These are phyloP conservation scores for Hyaloscypha hepaticicola DNA, from an alignment of 495 filamentous ascomycete species.

Conservation along the genomic window DNA sequence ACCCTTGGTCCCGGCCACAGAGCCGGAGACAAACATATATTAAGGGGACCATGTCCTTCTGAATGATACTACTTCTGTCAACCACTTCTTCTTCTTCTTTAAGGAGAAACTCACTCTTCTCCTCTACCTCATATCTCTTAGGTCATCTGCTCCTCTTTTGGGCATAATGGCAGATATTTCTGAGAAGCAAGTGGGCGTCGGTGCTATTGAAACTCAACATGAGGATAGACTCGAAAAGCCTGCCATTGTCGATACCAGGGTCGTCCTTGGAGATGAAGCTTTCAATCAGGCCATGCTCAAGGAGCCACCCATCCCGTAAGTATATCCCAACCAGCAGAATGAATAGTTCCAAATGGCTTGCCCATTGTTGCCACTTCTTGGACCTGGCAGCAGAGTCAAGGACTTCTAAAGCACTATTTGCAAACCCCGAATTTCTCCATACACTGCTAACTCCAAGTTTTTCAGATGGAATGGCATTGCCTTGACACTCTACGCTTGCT, in stretches of 20 bases:
- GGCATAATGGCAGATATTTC: slow-evolving; percentile 22
- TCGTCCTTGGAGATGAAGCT: slow-evolving; percentile 34
- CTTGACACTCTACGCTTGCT: slow-evolving; percentile 37
- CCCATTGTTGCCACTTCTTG: neutral
- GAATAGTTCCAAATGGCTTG: neutral
- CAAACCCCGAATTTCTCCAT: neutral
- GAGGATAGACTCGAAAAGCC: slow-evolving; percentile 10
- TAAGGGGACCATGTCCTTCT: slow-evolving; percentile 2
- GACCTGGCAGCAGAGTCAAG: neutral
- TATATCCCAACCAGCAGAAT: neutral
- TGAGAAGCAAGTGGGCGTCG: slow-evolving; percentile 16
- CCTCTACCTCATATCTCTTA: neutral
- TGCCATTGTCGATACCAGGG: slow-evolving; percentile 14
- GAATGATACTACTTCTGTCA: neutral
- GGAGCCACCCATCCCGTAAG: slow-evolving; percentile 32
- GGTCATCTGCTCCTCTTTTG: neutral
- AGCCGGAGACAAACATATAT: neutral
- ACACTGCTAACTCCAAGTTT: neutral
- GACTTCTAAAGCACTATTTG: neutral
- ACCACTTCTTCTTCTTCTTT: slow-evolving; percentile 10
- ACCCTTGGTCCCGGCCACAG: slow-evolving; percentile 1
- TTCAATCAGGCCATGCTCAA: slow-evolving; percentile 35
- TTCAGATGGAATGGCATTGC: slow-evolving; percentile 32
- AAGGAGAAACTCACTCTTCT: neutral
- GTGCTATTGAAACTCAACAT: slow-evolving; percentile 8